These are phyloP conservation scores for Cynara cardunculus DNA, from an alignment of 129 eudicot species.

Conservation along the genomic window DNA sequence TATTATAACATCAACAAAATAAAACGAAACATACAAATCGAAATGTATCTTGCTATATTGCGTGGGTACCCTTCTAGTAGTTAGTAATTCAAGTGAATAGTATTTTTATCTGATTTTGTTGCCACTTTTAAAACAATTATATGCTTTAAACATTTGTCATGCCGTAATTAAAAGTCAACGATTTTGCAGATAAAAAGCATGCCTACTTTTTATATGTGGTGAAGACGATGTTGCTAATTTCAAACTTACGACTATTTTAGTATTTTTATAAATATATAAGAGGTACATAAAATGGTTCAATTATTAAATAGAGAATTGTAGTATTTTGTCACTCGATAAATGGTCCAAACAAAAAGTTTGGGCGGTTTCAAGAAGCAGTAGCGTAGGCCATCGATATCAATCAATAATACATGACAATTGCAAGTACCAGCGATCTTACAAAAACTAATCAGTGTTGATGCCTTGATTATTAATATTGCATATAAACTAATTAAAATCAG, in stretches of 20 bases:
- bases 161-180: not conserved
- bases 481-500: not conserved
- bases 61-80: too few relatives aligned
- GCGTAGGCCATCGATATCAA: not conserved
- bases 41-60: too few relatives aligned
- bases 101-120: not conserved
- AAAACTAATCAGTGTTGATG: not conserved
- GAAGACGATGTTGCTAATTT: not conserved
- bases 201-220: not conserved
- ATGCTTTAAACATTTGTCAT: too few relatives aligned
- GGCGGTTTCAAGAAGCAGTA: not conserved
- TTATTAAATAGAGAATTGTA: not conserved
- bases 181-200: not conserved
- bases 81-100: constrained; percentile 18
- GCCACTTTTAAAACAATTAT: not conserved
- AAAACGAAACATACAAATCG: too few relatives aligned
- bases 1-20: too few relatives aligned
- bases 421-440: not conserved
- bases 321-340: not conserved
- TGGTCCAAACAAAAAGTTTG: not conserved
- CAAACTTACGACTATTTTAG: not conserved
- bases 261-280: not conserved
- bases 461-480: not conserved
- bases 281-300: not conserved
- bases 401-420: not conserved